A percentile compares a stretch with the other conserved stretches of the same genome.
These are phyloP conservation scores for Gonium pectorale DNA, from an alignment of 139 green algal species.

Conservation along the genomic window DNA sequence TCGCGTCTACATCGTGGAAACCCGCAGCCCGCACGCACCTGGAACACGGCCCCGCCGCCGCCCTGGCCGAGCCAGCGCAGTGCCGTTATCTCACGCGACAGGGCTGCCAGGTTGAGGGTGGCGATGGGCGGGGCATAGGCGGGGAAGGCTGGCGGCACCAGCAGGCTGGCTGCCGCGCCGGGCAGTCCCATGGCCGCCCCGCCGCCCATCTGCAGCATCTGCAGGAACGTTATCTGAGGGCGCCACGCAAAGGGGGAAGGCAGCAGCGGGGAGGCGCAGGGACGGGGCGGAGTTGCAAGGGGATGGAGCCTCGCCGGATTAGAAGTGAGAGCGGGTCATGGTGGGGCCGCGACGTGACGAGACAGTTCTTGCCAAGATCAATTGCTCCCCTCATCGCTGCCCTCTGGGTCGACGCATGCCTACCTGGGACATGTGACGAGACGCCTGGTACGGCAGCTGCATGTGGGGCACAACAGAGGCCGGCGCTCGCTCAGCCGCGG, in stretches of 20 bases:
- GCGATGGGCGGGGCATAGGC: not conserved
- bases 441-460: conserved; percentile 21
- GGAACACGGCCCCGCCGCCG: conserved; percentile 37
- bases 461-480: no score
- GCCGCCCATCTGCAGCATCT: not conserved
- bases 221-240: conserved; percentile 1
- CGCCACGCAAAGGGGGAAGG: not conserved
- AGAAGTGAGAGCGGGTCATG: no score
- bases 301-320: no score
- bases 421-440: conserved; percentile 33
- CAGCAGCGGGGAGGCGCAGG: no score
- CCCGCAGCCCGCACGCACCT: not conserved
- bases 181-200: not conserved
- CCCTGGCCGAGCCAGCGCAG: conserved; percentile 38
- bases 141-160: not conserved
- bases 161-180: not conserved
- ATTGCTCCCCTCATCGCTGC: no score
- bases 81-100: conserved; percentile 12
- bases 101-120: not conserved
- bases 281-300: no score
- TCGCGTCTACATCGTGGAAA: no score
- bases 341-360: no score
- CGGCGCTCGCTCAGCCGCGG: no score
- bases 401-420: not conserved
- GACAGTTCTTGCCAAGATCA: no score